These are phyloP conservation scores for Mycena olivaceomarginata DNA, from an alignment of 768 basidiomycete species.

Conservation along the genomic window DNA sequence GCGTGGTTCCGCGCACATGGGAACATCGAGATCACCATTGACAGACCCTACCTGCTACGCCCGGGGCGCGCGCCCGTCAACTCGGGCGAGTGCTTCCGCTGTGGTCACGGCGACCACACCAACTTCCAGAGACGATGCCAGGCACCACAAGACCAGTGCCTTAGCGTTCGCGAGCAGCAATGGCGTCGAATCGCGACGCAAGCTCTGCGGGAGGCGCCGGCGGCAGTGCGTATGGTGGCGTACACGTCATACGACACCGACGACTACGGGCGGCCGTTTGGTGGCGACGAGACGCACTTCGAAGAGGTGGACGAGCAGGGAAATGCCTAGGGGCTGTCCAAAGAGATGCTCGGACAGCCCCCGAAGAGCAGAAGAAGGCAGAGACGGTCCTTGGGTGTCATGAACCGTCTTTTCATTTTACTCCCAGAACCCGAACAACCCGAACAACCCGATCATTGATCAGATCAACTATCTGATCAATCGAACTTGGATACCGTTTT, in stretches of 20 bases:
- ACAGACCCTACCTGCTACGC: constrained; percentile 31
- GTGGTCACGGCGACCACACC: too few species aligned
- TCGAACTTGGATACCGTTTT: too few species aligned
- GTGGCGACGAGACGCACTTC: background rate
- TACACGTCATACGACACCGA: background rate
- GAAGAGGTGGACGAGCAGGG: background rate
- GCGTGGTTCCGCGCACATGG: constrained; percentile 11
- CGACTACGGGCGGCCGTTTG: background rate
- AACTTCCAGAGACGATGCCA: constrained; percentile 1
- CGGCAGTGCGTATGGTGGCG: background rate
- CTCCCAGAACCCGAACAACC: too few species aligned
- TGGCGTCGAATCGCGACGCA: constrained; percentile 22
- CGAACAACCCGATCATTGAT: too few species aligned
- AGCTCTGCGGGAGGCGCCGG: constrained; percentile 6
- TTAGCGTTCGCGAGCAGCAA: background rate
- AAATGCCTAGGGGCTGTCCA: too few species aligned
- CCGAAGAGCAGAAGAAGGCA: constrained; percentile 5
- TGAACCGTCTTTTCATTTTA: too few species aligned
- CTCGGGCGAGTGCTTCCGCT: constrained; percentile 32
- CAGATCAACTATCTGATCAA: too few species aligned
- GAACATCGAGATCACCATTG: constrained; percentile 1
- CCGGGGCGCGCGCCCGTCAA: constrained; percentile 26
- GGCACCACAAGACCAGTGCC: background rate
- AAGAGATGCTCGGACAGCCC: background rate
- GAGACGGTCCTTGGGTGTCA: constrained; percentile 18